Evolutionary conservation across 2,329 filamentous ascomycete species (phyloP), one percentile per base, ranked within the genome.

Genomic region (Berkeleyomyces basicola): DNA sequence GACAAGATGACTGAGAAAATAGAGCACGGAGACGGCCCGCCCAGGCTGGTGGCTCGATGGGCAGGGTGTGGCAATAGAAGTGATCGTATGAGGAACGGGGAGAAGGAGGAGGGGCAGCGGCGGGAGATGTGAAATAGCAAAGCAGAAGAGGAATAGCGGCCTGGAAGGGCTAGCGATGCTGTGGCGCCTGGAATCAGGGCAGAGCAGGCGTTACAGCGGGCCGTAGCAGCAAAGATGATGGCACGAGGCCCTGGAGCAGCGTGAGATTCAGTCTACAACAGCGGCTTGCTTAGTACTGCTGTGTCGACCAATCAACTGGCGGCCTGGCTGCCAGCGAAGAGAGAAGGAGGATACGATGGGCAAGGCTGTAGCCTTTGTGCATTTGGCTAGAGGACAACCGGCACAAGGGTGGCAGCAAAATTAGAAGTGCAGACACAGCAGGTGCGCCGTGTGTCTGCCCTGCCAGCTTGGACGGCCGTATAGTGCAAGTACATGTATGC

Each of bases 1-100:
- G 51, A 55, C 16, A 51, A 61, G 61, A 61, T 53, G 66, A 61
- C 61, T 62, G 63, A 47, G 40, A 59, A 37, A 46, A 36, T 11
- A 59, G 23, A 59, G 58, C 58, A 59, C 58, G 36, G 58, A 37
- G 43, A 46, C 42, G 42, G 42, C 31, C 58, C 51, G 51, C 51
- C 51, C 11, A 55, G 33, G 51, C 51, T 55, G 39, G 39, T 11
- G 33, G 49, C 31, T 53, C 14, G 33, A 37, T 31, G n/a, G 33
- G 9, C 23, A 39, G 51, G 51, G 51, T 55, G 51, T 55, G 51
- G 51, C 51, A 36, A 55, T 59, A 44, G 44, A 59, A 40, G n/a
- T 37, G 43, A 59, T 59, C 58, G 58, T 59, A 59, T 59, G 58
- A 59, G 58, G 43, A 31, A 37, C 36, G 42, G n/a, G 58, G n/a